These are phyloP conservation scores for Leccinum arenicola DNA, from an alignment of 768 basidiomycete genomes.

Conservation along the genomic window DNA sequence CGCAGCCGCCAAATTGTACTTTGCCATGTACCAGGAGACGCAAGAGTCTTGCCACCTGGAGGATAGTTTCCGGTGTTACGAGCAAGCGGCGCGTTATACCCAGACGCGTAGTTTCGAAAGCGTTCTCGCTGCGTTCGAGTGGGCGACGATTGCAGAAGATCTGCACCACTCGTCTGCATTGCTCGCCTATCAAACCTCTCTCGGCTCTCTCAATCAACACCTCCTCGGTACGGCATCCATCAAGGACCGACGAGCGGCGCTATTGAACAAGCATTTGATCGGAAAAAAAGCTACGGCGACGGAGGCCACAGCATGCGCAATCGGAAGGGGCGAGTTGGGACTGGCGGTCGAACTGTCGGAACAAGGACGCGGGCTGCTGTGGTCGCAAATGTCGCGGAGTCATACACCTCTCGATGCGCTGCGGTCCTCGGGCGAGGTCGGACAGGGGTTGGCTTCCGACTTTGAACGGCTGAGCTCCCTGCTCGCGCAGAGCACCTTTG, in stretches of 20 bases:
- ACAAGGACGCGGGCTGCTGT: constrained; percentile 30
- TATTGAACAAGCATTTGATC: constrained; percentile 7
- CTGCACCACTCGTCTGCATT: constrained; percentile 17
- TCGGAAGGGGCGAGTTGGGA: constrained; percentile 14
- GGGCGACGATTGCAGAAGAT: constrained; percentile 12
- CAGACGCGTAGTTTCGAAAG: constrained; percentile 3
- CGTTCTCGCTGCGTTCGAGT: constrained; percentile 12
- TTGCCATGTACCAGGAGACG: neutral
- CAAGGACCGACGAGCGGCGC: constrained; percentile 11
- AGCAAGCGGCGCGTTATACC: constrained; percentile 12
- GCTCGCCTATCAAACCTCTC: constrained; percentile 20
- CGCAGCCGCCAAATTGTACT: neutral
- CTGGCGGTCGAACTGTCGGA: constrained; percentile 36
- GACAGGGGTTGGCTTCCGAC: constrained; percentile 21
- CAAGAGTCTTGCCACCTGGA: constrained; percentile 6
- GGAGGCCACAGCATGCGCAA: constrained; percentile 28
- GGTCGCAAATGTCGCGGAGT: constrained; percentile 29
- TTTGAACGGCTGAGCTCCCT: constrained; percentile 23
- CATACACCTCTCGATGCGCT: constrained; percentile 26
- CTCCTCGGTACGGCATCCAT: constrained; percentile 18
- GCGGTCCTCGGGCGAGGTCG: constrained; percentile 13
- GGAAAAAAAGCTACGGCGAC: constrained; percentile 10
- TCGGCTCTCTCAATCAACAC: constrained; percentile 19
- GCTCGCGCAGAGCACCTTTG: constrained; percentile 6
- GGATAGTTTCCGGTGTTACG: constrained; percentile 10